Percentiles rank a stretch among this genome's conserved stretches.
These are phyloP conservation scores for Candida manassasensis DNA, from an alignment of 805 yeast genomes.

Conservation along the genomic window DNA sequence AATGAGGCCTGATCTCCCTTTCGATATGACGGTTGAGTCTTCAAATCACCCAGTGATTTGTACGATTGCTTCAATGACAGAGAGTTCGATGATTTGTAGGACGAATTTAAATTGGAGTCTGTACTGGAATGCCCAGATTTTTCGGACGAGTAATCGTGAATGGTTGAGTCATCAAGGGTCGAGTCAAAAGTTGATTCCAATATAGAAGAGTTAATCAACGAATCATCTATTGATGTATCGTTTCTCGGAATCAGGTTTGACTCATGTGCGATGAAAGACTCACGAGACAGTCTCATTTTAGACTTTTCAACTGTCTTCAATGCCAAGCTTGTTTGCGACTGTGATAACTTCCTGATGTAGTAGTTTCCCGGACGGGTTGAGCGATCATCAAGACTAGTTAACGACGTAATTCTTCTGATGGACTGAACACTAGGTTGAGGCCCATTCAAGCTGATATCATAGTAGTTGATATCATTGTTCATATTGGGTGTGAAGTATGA, in stretches of 20 bases:
- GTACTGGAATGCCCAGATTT: too few relatives aligned
- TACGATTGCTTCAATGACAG: neutral
- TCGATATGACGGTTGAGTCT: neutral
- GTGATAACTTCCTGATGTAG: constrained; percentile 3
- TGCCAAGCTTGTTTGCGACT: constrained; percentile 2
- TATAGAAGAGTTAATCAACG: too few relatives aligned
- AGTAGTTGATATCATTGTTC: constrained; percentile 5
- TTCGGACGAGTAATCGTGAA: too few relatives aligned
- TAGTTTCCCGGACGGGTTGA: constrained; percentile 2
- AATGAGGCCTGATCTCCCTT: neutral
- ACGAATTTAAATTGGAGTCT: neutral
- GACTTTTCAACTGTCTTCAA: too few relatives aligned
- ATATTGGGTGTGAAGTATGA: constrained; percentile 1
- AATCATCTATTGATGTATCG: too few relatives aligned
- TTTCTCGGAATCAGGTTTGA: too few relatives aligned
- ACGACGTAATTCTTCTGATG: constrained; percentile 1
- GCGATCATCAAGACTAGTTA: neutral
- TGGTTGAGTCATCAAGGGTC: too few relatives aligned
- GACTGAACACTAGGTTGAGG: neutral
- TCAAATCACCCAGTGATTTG: neutral
- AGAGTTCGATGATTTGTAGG: neutral
- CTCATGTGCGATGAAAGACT: too few relatives aligned
- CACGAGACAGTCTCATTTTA: too few relatives aligned
- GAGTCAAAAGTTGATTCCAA: too few relatives aligned
- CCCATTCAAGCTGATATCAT: constrained; percentile 1